Base-by-base conservation (phyloP, 371 early-diverging fungal genomes). In the Lichtheimia corymbifera region DNA sequence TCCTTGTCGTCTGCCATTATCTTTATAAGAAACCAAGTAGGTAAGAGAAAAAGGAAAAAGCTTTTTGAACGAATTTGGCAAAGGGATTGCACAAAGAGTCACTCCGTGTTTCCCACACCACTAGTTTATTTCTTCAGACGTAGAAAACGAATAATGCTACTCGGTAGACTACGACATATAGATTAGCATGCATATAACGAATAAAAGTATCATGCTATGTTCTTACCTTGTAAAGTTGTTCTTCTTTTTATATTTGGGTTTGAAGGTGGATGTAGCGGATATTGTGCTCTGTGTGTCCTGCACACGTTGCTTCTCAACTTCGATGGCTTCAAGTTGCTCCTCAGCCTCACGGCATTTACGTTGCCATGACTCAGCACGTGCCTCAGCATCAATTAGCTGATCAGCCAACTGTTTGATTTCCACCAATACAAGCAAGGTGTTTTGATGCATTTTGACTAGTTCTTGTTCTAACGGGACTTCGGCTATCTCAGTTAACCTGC, bases 1-100 rank as follows among this genome's bases (percentile, higher is more conserved):
- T 66, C 45, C 52, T 70, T 65, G 42, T 68, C 64, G 35, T 67
- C 71, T 63, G 63, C 70, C 18, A 58, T 58, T n/a, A 53, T 41
- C 42, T 9, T 9, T 25, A 24, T 35, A 17, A 47, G 13, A 18
- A 22, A 27, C 9, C 50, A 43, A 13, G 20, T 22, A 28, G 13
- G 30, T 30, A 53, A 22, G 35, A 57, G 27, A 62, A 50, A 41
- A n/a, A 51, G 42, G 18, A 53, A 60, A 60, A 52, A n/a, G 18
- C 27, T 15, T 12, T 47, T 22, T 43, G 59, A 43, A 43, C 9
- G 18, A 56, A 56, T 35, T 35, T 35, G 35, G 35, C 4, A 35
- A 35, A 9, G 28, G 35, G 35, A 35, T 35, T 35, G 35, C 35
- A 35, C 35, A 35, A 35, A 35, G 35, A 35, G 35, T 35, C 35